Percentiles rank a stretch among this genome's conserved stretches.
Evolutionary conservation across 2,329 filamentous ascomycete genomes (phyloP).

Genomic region (Microcera coccophila): DNA sequence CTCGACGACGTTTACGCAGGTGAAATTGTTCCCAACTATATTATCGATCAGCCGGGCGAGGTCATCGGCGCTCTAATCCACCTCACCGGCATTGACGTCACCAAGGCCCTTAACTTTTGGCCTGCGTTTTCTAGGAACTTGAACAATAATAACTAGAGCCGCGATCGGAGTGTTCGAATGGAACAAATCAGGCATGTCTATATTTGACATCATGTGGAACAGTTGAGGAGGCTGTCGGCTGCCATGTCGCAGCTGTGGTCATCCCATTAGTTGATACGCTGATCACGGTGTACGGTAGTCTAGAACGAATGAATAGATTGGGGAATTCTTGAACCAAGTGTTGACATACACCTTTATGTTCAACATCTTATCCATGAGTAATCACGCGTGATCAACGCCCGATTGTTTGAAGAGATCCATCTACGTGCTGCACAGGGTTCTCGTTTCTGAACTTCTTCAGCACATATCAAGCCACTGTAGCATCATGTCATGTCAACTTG

Average conservation of each 20-base stretch:
- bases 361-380: too few relatives aligned
- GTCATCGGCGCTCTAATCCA: conserved; percentile 2
- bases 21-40: background rate
- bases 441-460: too few relatives aligned
- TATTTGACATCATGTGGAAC: background rate
- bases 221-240: background rate
- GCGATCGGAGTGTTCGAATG: background rate
- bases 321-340: too few relatives aligned
- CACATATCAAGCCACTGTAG: too few relatives aligned
- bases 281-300: too few relatives aligned
- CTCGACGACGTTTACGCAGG: conserved; percentile 2
- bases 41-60: conserved; percentile 2
- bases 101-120: background rate
- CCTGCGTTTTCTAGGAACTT: background rate
- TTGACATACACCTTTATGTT: too few relatives aligned
- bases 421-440: too few relatives aligned
- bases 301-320: too few relatives aligned
- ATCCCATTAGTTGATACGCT: background rate
- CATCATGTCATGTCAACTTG: too few relatives aligned
- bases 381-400: too few relatives aligned
- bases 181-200: background rate
- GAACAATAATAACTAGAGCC: background rate
- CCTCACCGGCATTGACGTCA: conserved; percentile 3
- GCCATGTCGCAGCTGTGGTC: background rate
- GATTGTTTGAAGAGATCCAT: too few relatives aligned